Evolutionary conservation across 176 grass and related monocot species (phyloP).

Genomic region (Tuctoria greenei): DNA sequence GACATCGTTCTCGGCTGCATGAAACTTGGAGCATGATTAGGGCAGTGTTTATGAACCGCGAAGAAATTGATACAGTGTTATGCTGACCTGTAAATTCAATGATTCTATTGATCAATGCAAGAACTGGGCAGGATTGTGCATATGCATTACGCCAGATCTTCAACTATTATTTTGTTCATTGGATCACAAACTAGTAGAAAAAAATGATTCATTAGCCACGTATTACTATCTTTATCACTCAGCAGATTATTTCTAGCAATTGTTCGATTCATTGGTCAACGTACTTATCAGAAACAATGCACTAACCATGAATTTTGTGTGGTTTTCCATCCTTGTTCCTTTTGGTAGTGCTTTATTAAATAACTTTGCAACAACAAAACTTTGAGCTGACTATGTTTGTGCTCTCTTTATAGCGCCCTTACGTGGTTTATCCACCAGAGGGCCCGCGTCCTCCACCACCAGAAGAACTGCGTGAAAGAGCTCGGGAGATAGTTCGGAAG

Average conservation of each 20-base stretch:
- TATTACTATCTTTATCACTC: not conserved
- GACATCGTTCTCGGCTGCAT: too few relatives aligned
- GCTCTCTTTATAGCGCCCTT: constrained; percentile 56
- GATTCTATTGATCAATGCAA: not conserved
- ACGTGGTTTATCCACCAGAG: constrained; percentile 87
- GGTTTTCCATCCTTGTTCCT: too few relatives aligned
- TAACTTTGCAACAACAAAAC: too few relatives aligned
- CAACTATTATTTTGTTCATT: not conserved
- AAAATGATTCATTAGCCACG: not conserved
- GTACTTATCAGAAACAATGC: not conserved
- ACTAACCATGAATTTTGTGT: not conserved
- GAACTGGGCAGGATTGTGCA: not conserved
- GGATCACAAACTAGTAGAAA: not conserved
- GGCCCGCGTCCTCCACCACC: constrained; percentile 73
- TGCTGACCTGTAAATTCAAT: not conserved
- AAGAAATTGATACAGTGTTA: not conserved
- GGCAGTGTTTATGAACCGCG: too few relatives aligned
- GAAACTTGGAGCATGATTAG: too few relatives aligned
- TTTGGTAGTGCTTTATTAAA: too few relatives aligned
- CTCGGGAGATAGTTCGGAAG: constrained; percentile 72
- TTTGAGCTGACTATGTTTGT: not conserved
- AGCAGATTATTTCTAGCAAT: not conserved
- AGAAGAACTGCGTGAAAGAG: constrained; percentile 87
- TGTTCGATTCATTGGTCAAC: not conserved
- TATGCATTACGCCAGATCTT: not conserved